These are phyloP conservation scores for Aureobasidium sp. DNA, from an alignment of 2,329 filamentous ascomycete species.

Conservation along the genomic window DNA sequence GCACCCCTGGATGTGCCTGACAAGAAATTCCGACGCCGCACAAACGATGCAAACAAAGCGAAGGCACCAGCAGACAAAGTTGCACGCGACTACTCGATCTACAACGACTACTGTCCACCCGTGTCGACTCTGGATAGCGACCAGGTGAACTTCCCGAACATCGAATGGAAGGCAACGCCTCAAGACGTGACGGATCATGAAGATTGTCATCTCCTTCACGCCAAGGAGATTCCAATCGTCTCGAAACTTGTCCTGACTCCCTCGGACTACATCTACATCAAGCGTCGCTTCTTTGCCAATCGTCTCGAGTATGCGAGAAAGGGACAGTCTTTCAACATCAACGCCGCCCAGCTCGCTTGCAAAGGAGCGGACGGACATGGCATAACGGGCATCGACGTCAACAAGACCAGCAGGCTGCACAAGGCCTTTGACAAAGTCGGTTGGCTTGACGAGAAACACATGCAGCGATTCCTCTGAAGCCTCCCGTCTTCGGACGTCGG, in stretches of 20 bases:
- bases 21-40: not conserved
- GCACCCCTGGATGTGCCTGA: not conserved
- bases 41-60: conserved; percentile 8
- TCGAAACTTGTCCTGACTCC: conserved; percentile 73
- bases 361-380: conserved; percentile 38
- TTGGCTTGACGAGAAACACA: conserved; percentile 54
- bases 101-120: conserved; percentile 59
- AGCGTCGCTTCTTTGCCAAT: conserved; percentile 79
- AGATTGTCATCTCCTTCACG: conserved; percentile 60
- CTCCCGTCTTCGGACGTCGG: not conserved
- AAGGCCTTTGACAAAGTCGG: conserved; percentile 78
- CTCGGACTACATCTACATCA: conserved; percentile 83
- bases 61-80: conserved; percentile 69
- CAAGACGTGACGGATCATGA: conserved; percentile 69
- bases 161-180: conserved; percentile 76
- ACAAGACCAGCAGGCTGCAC: conserved; percentile 92
- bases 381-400: conserved; percentile 64
- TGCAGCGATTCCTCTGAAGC: conserved; percentile 14
- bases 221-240: conserved; percentile 68
- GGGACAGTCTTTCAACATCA: conserved; percentile 85
- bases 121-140: conserved; percentile 54
- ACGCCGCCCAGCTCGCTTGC: conserved; percentile 90
- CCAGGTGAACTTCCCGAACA: conserved; percentile 57
- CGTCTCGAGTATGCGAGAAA: conserved; percentile 58
- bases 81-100: conserved; percentile 60